Base-by-base conservation (phyloP, 148 eudicot genomes). In the Persicaria tinctoria region DNA sequence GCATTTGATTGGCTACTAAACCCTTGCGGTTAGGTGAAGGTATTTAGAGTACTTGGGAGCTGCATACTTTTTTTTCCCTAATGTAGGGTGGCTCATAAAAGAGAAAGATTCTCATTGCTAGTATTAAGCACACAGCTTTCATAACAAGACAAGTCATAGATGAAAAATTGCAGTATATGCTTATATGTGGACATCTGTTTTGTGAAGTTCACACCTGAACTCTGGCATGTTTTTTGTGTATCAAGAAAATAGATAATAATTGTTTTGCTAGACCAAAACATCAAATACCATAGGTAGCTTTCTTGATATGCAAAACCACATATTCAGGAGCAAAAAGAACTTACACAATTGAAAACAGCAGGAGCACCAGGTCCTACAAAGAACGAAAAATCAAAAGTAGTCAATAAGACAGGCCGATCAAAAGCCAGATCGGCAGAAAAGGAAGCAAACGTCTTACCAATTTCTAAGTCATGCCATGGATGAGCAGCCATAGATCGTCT, bases 351-450 rank as follows among this genome's bases (percentile, higher is more conserved):
- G 76, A 93, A 90, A 76, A 86, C 80, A 38, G 87, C 63, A 8
- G 97, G 97, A 77, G 97, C 96, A 8, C 93, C 93, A 68, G 97
- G 97, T 44, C 97, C 97, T 93, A 84, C 87, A 86, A 27, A 66
- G 71, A 66, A 70, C 70, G 62, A 78, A 51, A 78, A 64, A 75
- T 76, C 55, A 80, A 64, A 69, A 76, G 41, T 57, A 17, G 48
- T 68, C 47, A 38, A 45, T 2, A 46, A 44, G 27, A 13, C 72
- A 45, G 10, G 72, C 8, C 11, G 51, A 69, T 44, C 20, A 69
- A 69, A n/a, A 32, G 17, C 69, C 57, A 53, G 11, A 53, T 53
- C 57, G n/a, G 57, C 57, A 68, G 4, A 5, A 53, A 53, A 53
- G 57, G n/a, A 9, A 53, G 57, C 57, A 53, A 53, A 16, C 11